A percentile compares a stretch with the other conserved stretches of the same genome.
phyloP scores from a whole-genome alignment of 257 asterid species.

The Cruciata laevipes region DNA sequence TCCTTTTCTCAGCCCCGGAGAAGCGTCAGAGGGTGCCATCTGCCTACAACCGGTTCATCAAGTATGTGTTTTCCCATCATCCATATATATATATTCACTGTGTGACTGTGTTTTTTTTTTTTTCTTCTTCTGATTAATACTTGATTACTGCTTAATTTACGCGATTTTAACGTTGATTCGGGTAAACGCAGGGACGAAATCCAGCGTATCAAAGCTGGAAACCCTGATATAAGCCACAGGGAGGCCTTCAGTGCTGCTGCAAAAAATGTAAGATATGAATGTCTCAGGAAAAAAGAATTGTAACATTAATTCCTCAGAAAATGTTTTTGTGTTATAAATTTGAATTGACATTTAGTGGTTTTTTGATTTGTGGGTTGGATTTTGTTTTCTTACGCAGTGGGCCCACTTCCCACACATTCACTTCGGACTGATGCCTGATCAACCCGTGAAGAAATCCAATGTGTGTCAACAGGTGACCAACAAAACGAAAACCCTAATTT shows the following conservation, averaged over 20 bases:
- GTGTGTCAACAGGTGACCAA: constrained; percentile 81
- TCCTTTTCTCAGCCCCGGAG: constrained; percentile 74
- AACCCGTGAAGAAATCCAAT: constrained; percentile 96
- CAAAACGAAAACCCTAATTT: constrained; percentile 33
- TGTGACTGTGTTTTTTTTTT: background rate
- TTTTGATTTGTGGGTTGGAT: constrained; percentile 15
- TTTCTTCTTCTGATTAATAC: too few relatives aligned
- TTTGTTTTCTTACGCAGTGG: constrained; percentile 57
- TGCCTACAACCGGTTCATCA: constrained; percentile 96
- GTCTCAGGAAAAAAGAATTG: too few relatives aligned
- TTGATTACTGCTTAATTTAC: too few relatives aligned
- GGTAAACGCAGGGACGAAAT: constrained; percentile 81
- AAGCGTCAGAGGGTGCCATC: constrained; percentile 98
- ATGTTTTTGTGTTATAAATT: background rate
- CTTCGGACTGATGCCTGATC: constrained; percentile 99
- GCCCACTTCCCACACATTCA: constrained; percentile 99
- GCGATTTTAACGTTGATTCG: too few relatives aligned
- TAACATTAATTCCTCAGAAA: background rate
- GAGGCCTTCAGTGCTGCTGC: constrained; percentile 99
- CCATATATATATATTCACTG: too few relatives aligned
- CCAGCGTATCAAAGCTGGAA: constrained; percentile 99
- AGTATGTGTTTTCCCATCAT: constrained; percentile 41
- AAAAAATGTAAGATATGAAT: constrained; percentile 55
- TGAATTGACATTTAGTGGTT: background rate
- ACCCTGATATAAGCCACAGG: constrained; percentile 99